phyloP scores from a whole-genome alignment of 1,284 basidiomycete species.

The Grifola frondosa region DNA sequence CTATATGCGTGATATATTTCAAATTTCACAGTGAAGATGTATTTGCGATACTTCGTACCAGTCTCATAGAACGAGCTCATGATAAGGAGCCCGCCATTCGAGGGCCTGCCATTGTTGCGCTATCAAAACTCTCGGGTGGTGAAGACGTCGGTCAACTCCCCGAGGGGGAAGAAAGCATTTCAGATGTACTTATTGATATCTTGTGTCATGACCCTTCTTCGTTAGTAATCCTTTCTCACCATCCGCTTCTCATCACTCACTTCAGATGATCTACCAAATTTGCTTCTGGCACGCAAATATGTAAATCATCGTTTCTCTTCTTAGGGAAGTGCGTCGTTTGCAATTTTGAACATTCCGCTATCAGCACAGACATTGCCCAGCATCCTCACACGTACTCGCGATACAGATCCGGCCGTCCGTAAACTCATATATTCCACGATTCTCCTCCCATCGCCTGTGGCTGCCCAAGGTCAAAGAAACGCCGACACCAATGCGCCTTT shows the following conservation, averaged over 20 bases:
- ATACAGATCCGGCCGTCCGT: slow-evolving; percentile 80
- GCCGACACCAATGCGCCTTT: too few relatives aligned
- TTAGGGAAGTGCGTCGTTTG: slow-evolving; percentile 86
- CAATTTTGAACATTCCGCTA: slow-evolving; percentile 76
- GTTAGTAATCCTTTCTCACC: slow-evolving; percentile 50
- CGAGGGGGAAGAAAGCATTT: slow-evolving; percentile 60
- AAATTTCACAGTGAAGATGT: slow-evolving; percentile 68
- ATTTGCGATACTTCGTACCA: slow-evolving; percentile 63
- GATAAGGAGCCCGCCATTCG: slow-evolving; percentile 86
- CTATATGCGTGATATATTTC: neutral
- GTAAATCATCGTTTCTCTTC: too few relatives aligned
- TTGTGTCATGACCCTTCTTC: slow-evolving; percentile 74
- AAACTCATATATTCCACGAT: slow-evolving; percentile 76
- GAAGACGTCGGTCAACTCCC: slow-evolving; percentile 68
- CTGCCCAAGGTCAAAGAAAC: too few relatives aligned
- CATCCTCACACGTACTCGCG: slow-evolving; percentile 79
- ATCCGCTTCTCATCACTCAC: neutral
- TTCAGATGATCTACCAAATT: too few relatives aligned
- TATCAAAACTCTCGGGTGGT: slow-evolving; percentile 77
- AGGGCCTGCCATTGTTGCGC: slow-evolving; percentile 78
- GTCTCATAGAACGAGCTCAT: slow-evolving; percentile 68
- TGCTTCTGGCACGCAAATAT: too few relatives aligned
- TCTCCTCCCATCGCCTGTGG: slow-evolving; percentile 34
- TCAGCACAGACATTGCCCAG: slow-evolving; percentile 58
- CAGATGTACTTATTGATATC: slow-evolving; percentile 69